Evolutionary conservation across 1,284 basidiomycete species (phyloP).

Genomic region (Entoloma clypeatum): DNA sequence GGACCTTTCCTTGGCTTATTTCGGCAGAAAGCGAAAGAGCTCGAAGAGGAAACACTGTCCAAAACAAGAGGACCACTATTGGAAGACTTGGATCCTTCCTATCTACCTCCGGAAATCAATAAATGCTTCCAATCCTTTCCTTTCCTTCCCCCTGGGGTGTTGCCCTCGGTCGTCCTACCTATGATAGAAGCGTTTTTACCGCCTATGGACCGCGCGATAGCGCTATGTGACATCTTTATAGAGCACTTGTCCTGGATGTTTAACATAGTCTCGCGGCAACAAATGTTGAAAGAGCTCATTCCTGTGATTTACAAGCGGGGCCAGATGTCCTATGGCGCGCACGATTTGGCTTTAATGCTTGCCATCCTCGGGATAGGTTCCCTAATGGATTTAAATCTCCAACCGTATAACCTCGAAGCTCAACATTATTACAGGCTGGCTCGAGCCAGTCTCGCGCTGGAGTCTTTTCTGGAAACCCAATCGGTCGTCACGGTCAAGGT

Average conservation of each 20-base stretch:
- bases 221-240: conserved; percentile 44
- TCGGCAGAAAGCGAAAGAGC: conserved; percentile 23
- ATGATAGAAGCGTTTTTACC: conserved; percentile 45
- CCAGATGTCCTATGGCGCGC: conserved; percentile 36
- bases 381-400: conserved; percentile 44
- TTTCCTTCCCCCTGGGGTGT: conserved; percentile 35
- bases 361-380: conserved; percentile 49
- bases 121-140: conserved; percentile 40
- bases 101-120: conserved; percentile 40
- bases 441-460: conserved; percentile 43
- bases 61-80: conserved; percentile 20
- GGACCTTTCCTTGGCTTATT: conserved; percentile 4
- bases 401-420: conserved; percentile 49
- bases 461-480: conserved; percentile 39
- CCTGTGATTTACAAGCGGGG: conserved; percentile 40
- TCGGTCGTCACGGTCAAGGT: conserved; percentile 47
- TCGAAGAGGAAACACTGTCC: conserved; percentile 16
- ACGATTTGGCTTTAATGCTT: conserved; percentile 48
- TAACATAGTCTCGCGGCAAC: conserved; percentile 42
- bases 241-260: conserved; percentile 55
- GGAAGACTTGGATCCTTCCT: conserved; percentile 38
- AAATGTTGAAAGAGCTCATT: conserved; percentile 42
- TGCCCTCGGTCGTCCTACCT: conserved; percentile 28
- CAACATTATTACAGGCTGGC: conserved; percentile 52
- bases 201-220: conserved; percentile 36